Evolutionary conservation across 2,329 filamentous ascomycete species (phyloP), one percentile per base, ranked within the genome.

Genomic region (Phialophora tarda): DNA sequence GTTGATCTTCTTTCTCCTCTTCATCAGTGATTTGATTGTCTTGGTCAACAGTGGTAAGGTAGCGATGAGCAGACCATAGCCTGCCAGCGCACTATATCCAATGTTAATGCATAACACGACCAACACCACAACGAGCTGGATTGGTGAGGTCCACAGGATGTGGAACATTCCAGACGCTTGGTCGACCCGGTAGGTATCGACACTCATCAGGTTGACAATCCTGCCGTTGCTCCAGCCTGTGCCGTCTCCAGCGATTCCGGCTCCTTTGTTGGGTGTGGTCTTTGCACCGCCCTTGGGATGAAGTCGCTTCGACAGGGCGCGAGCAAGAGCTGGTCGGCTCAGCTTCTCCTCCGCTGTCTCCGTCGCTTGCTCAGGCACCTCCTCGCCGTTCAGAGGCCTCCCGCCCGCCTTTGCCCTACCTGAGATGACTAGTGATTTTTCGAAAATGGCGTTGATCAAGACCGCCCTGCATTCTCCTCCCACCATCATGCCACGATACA

Each of bases 131-230:
- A 95, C 75, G 65, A 93, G 89, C 26, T 89, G 84, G 47, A 97
- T 81, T 0, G 94, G 93, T 0, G 92, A 87, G 1, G 91, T 92
- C 95, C 95, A 99, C 24, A 91, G 82, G 81, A 97, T 86, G 77
- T 99, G 95, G 78, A 97, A 94, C 77, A 97, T 85, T 50, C 91
- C 92, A 47, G 87, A 92, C 1, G 93, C 93, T 75, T 93, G 90
- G 73, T 98, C 93, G 67, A 99, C 84, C 71, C 94, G 92, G 78
- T 96, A 96, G 0, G 93, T 96, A 76, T 98, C 94, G 53, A 95
- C 92, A 68, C 92, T 94, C 93, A 98, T 97, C 72, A 98, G 76
- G 72, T 96, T 96, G 75, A 95, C 88, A 60, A 98, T 92, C 69
- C 92, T 88, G 24, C 95, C 95, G 74, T 97, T 98, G 64, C 89